Base-by-base conservation (phyloP, 2,329 filamentous ascomycete genomes). In the Ophiostoma ulmi region DNA sequence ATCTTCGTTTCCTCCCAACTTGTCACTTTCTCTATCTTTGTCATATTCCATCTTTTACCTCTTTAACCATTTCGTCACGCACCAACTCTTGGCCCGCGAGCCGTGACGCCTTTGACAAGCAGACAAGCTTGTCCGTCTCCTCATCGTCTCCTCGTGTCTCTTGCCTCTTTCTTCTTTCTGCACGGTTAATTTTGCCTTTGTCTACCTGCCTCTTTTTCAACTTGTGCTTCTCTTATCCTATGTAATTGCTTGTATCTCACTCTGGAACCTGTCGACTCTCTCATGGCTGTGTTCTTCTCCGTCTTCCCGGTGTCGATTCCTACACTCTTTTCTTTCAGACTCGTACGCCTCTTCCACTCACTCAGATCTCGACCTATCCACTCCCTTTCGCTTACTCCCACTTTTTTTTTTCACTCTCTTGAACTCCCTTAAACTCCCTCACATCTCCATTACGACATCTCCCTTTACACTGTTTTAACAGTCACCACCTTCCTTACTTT, bases 161-260 rank as follows among this genome's bases (percentile, higher is more conserved):
- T 48, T 48, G 14, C 14, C 41, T 48, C 36, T 38, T 38, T 38
- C 36, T 10, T 38, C 36, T 38, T 38, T 38, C 36, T 38, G 36
- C 36, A 38, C 36, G 3, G 38, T 39, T 6, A 10, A 17, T 48
- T 48, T n/a, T 20, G 44, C 44, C 44, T n/a, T 17, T 48, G 17
- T 5, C 17, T 20, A 11, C 22, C 52, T 58, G 11, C n/a, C 22
- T 58, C 52, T 58, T 58, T 58, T 58, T 58, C 52, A 10, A 58
- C 52, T 58, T 58, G n/a, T 10, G n/a, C 52, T 58, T 17, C 52
- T 58, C 52, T 58, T 26, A 13, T 58, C 52, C 52, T 58, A 8
- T 58, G 52, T 58, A 58, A 31, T 58, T 58, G 22, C 52, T 58
- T 17, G 52, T 26, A 58, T 26, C 22, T 58, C 52, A 58, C 52